Evolutionary conservation across 345 rosid genomes (phyloP).

Genomic region (Microthlaspi erraticum): DNA sequence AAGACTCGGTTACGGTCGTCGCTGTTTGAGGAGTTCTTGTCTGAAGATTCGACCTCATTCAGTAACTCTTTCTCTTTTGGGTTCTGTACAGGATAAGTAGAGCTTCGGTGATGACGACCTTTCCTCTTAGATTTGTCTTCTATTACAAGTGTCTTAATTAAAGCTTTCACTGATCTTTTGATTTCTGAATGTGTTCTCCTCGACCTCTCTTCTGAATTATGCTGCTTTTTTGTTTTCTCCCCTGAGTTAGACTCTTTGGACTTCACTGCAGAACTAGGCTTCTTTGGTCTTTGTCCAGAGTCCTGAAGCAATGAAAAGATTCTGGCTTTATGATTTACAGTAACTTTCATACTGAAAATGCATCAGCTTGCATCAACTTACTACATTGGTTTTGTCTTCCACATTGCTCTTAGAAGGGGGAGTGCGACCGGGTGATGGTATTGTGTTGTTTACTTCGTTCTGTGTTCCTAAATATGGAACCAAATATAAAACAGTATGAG

Average conservation of each 20-base stretch:
- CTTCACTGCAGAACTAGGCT: slow-evolving; percentile 25
- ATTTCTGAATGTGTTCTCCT: slow-evolving; percentile 38
- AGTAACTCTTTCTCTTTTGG: slow-evolving; percentile 39
- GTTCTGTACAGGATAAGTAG: slow-evolving; percentile 52
- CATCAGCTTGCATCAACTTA: slow-evolving; percentile 26
- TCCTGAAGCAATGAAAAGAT: slow-evolving; percentile 31
- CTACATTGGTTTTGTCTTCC: slow-evolving; percentile 34
- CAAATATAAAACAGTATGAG: neutral
- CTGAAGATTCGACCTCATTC: slow-evolving; percentile 37
- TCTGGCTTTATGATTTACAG: neutral
- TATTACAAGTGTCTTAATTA: slow-evolving; percentile 59
- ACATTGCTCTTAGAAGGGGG: slow-evolving; percentile 22
- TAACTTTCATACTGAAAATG: neutral
- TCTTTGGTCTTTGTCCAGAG: slow-evolving; percentile 33
- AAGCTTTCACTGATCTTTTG: slow-evolving; percentile 61
- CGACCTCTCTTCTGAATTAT: slow-evolving; percentile 50
- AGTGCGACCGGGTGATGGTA: slow-evolving; percentile 21
- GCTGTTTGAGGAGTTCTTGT: slow-evolving; percentile 35
- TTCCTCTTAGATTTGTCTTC: slow-evolving; percentile 67
- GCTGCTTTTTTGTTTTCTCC: slow-evolving; percentile 28
- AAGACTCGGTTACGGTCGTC: slow-evolving; percentile 26
- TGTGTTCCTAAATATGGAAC: slow-evolving; percentile 40
- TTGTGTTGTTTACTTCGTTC: slow-evolving; percentile 29
- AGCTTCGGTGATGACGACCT: slow-evolving; percentile 57
- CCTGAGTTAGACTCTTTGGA: slow-evolving; percentile 39